A percentile compares a stretch with the other conserved stretches of the same genome.
These are phyloP conservation scores for Fusarium sp. DNA, from an alignment of 2,329 filamentous ascomycete species.

Conservation along the genomic window DNA sequence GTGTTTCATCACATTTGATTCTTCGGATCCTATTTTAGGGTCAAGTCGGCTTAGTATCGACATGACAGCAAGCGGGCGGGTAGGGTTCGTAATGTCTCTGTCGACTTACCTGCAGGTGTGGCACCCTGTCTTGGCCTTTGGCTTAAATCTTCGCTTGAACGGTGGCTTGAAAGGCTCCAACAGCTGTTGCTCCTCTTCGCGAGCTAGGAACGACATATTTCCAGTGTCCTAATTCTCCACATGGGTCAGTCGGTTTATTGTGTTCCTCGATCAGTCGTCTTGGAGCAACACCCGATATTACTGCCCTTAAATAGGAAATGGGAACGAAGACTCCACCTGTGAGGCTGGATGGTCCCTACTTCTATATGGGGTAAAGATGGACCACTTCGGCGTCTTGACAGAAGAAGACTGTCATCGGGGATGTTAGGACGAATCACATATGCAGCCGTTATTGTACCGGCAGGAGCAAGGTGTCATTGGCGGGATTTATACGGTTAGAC, in stretches of 20 bases:
- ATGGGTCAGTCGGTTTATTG: neutral
- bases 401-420: neutral
- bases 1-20: conserved; percentile 11
- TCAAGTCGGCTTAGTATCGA: neutral
- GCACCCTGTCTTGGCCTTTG: conserved; percentile 4
- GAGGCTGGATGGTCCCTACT: neutral
- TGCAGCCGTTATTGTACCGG: neutral
- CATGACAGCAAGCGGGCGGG: neutral
- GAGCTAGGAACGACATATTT: neutral
- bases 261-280: neutral
- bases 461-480: neutral
- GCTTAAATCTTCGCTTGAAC: neutral
- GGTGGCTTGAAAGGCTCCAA: neutral
- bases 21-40: conserved; percentile 5
- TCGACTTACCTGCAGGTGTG: conserved; percentile 7
- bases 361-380: neutral
- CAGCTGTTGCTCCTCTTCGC: neutral
- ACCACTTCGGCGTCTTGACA: neutral
- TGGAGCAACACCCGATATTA: neutral
- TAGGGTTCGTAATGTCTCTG: neutral
- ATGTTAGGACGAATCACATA: neutral
- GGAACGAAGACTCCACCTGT: neutral
- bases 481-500: neutral
- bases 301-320: conserved; percentile 3
- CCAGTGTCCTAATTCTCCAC: neutral